Evolutionary conservation across 2,329 filamentous ascomycete genomes (phyloP), one percentile per base, ranked within the genome.

Genomic region (Paracoccidioides lutzii): DNA sequence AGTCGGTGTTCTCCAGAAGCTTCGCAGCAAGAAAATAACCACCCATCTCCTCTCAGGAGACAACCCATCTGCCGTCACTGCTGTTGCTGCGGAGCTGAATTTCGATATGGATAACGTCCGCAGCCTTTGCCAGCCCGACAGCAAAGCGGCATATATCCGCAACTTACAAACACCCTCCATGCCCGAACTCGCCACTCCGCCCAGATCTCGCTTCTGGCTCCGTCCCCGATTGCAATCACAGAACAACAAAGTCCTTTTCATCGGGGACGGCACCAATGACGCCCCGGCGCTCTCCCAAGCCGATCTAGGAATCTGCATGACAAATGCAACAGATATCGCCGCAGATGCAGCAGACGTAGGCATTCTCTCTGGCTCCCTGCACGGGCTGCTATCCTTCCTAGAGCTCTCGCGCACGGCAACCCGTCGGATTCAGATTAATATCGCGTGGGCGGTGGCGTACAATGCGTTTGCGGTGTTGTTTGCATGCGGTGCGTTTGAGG

Each of bases 181-280:
- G 33, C 28, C 6, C 44, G 5, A 14, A 9, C 46, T 37, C 12
- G 7, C 44, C 46, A 37, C 33, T 37, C 10, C 46, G 28, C 12
- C 35, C 59, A 64, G 33, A 51, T 38, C 38, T 22, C 42, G 52
- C 52, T 6, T 43, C 38, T 3, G 37, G 55, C 52, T 56, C 55
- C 10, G 55, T 44, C 22, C 14, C 40, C 44, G 15, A 33, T 28
- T 30, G 33, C 50, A 14, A 30, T 32, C 43, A 14, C 37, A 53
- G 51, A 51, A 58, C n/a, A 63, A 60, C n/a, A 60, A 77, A 1
- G 78, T 88, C 15, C 68, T 90, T 5, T 90, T 91, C 67, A 78
- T 80, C 52, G 87, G 87, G 38, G 87, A 91, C 62, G 88, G 88
- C 1, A 89, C 85, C 12, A 91, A 91, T 66, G 87, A 91, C 63